These are phyloP conservation scores for Aspergillus wentii DNA, from an alignment of 495 filamentous ascomycete species.

Conservation along the genomic window DNA sequence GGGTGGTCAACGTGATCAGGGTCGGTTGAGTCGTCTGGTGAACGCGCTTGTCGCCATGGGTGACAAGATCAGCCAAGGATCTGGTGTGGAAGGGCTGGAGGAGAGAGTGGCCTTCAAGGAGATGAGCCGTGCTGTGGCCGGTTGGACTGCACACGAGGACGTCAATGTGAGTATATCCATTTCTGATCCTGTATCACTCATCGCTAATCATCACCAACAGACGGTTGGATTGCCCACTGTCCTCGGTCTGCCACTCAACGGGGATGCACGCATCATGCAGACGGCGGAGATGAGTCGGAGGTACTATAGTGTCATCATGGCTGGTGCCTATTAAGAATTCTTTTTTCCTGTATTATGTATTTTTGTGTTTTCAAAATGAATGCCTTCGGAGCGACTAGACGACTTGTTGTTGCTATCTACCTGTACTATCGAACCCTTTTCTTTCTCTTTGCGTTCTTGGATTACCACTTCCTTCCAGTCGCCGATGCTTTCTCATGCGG, in stretches of 20 bases:
- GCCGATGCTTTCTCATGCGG: too few relatives aligned
- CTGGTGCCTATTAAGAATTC: slow-evolving; percentile 39
- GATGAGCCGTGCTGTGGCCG: slow-evolving; percentile 56
- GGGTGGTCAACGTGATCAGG: slow-evolving; percentile 29
- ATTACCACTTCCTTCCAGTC: too few relatives aligned
- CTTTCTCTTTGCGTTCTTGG: too few relatives aligned
- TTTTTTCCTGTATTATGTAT: too few relatives aligned
- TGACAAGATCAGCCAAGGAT: slow-evolving; percentile 45
- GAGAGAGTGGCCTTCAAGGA: slow-evolving; percentile 74
- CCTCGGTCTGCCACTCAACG: slow-evolving; percentile 64
- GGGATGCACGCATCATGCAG: slow-evolving; percentile 64
- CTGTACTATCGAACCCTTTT: too few relatives aligned
- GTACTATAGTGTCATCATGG: slow-evolving; percentile 58
- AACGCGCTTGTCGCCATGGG: slow-evolving; percentile 60
- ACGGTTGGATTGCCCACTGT: slow-evolving; percentile 43
- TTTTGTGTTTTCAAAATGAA: too few relatives aligned
- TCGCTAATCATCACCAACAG: slow-evolving; percentile 14
- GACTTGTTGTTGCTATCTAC: too few relatives aligned
- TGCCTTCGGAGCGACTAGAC: too few relatives aligned
- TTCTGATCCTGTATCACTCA: neutral
- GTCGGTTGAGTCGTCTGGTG: slow-evolving; percentile 53
- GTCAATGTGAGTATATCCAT: slow-evolving; percentile 46
- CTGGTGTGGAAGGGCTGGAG: slow-evolving; percentile 60
- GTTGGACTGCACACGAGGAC: slow-evolving; percentile 55
- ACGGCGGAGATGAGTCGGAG: slow-evolving; percentile 62